Evolutionary conservation across 306 rosid species (phyloP), one percentile per base, ranked within the genome.

Genomic region (Glycyrrhiza uralensis): DNA sequence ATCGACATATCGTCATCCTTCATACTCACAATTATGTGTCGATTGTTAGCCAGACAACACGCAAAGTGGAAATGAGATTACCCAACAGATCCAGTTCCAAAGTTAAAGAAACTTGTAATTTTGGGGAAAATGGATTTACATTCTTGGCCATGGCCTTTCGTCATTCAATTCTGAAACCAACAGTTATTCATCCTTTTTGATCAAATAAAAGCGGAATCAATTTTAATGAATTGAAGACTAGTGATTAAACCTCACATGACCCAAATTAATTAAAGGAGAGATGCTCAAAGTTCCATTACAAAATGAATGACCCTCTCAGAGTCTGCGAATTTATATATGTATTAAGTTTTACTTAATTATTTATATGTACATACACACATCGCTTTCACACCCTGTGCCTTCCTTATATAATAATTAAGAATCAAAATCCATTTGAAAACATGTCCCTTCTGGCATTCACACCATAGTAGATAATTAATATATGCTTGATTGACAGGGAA

Each of bases 401-500:
- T 19, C 8, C 26, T 59, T 2, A 32, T 3, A 41, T 24, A 71
- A 30, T 19, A 15, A 47, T 61, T 35, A 71, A 65, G 79, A 69
- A 64, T 22, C 61, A 49, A 78, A 75, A 1, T 39, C 41, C 29
- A 61, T 32, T n/a, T 17, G 61, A 75, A 62, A 81, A 64, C 51
- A 49, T 58, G 81, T 50, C 66, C 74, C 60, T 47, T 66, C 71
- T 46, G 71, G 65, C 79, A 52, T 79, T 79, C 59, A 75, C 79
- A 75, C 51, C 68, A 30, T 23, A 33, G 59, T 56, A 14, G 67
- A 70, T 29, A 70, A 56, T 71, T 9, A 67, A 82, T 79, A 83
- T 75, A 81, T 82, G 90, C 80, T 82, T 66, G 69, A 75, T 72
- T 23, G 62, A 15, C 13, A 72, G 89, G 92, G 77, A 89, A 78